Conservation (phyloP, 2,329 filamentous ascomycete species). For the Ceratocystis albifundus region DNA sequence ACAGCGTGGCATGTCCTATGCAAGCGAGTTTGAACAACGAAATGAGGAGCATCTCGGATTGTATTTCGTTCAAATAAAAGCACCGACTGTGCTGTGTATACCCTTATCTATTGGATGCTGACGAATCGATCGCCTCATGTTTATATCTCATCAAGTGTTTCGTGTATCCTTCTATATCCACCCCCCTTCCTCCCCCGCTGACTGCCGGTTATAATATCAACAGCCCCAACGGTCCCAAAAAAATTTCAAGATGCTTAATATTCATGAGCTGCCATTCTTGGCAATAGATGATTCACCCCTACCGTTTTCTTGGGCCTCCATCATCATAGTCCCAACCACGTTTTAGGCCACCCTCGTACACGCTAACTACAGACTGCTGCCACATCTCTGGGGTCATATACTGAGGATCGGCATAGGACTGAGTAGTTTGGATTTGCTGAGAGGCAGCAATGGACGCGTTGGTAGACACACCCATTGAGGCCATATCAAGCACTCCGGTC, state of each 20-base stretch:
- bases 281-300: neutral
- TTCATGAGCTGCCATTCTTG: neutral
- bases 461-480: constrained; percentile 3
- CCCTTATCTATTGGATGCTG: neutral
- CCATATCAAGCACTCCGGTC: constrained; percentile 12
- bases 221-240: neutral
- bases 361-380: constrained; percentile 59
- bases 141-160: neutral
- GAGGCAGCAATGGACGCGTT: constrained; percentile 28
- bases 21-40: too few species aligned
- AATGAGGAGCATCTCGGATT: too few species aligned
- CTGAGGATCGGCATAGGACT: constrained; percentile 39
- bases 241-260: neutral
- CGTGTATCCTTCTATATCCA: neutral
- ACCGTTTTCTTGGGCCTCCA: constrained; percentile 27
- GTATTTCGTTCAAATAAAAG: too few species aligned
- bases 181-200: neutral
- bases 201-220: neutral
- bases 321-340: constrained; percentile 48
- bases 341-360: constrained; percentile 55
- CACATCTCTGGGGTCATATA: constrained; percentile 63
- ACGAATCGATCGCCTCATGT: neutral
- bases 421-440: constrained; percentile 33
- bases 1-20: neutral
- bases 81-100: neutral